A percentile compares a stretch with the other conserved stretches of the same genome.
Evolutionary conservation across 2,329 filamentous ascomycete species (phyloP).

Genomic region (Fusarium metavorans): DNA sequence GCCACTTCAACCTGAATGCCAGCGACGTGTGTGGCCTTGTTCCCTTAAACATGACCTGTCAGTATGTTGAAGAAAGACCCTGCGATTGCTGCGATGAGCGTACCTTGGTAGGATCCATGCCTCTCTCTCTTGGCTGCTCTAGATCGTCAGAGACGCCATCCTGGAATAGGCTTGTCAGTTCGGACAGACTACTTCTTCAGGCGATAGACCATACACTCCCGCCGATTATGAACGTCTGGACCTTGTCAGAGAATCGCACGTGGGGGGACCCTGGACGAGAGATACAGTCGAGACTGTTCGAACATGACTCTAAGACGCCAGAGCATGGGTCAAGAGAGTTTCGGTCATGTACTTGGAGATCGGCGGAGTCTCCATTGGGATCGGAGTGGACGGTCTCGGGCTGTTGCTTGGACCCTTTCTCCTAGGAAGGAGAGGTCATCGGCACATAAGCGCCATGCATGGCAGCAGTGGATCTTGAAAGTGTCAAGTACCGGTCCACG

Average conservation of each 20-base stretch:
- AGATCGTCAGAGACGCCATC: constrained; percentile 3
- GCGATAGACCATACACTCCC: not conserved
- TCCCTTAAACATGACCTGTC: not conserved
- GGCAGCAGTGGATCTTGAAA: not conserved
- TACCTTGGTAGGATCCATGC: not conserved
- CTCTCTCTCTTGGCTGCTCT: not conserved
- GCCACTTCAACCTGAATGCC: not conserved
- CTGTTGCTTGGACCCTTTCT: not conserved
- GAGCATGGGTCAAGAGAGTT: not conserved
- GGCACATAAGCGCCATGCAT: not conserved
- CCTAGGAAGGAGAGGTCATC: not conserved
- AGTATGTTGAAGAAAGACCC: not conserved
- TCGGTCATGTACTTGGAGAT: not conserved
- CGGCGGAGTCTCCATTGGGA: not conserved
- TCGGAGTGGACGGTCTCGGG: not conserved
- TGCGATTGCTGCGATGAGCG: not conserved
- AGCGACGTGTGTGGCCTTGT: not conserved
- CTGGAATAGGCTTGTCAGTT: not conserved
- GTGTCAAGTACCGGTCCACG: not conserved
- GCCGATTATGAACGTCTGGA: constrained; percentile 4
- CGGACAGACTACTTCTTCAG: not conserved
- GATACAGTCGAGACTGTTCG: not conserved
- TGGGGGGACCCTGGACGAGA: not conserved
- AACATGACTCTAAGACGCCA: not conserved
- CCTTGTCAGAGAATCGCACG: constrained; percentile 6